Evolutionary conservation across 176 grass and related monocot species (phyloP).

Genomic region (Dactylis glomerata): DNA sequence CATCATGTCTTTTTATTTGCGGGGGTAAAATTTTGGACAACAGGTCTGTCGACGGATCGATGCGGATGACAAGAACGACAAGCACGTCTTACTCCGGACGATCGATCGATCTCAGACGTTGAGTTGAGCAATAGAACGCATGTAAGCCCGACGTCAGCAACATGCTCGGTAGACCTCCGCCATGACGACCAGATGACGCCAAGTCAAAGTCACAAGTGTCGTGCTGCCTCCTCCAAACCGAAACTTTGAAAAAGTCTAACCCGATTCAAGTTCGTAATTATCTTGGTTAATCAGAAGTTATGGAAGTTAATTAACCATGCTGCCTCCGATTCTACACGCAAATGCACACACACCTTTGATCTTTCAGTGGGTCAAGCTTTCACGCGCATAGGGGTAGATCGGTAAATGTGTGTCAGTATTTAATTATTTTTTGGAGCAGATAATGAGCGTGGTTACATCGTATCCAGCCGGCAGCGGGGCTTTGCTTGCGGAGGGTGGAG

Average conservation of each 20-base stretch:
- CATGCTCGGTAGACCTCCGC: neutral
- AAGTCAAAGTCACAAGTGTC: constrained; percentile 1
- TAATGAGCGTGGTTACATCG: neutral
- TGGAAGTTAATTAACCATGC: neutral
- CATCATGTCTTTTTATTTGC: neutral
- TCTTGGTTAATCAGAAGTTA: neutral
- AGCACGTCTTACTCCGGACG: neutral
- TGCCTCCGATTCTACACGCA: neutral
- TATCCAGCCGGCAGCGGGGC: neutral
- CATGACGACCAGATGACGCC: constrained; percentile 7
- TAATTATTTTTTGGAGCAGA: neutral
- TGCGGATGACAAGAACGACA: neutral
- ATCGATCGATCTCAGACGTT: neutral
- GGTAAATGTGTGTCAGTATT: neutral
- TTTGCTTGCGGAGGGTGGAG: neutral
- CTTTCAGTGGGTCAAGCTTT: neutral
- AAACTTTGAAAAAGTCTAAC: neutral
- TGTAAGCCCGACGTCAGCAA: neutral
- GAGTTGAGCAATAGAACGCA: neutral
- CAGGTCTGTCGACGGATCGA: neutral
- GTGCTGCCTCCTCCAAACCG: neutral
- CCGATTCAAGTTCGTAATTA: neutral
- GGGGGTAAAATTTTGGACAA: too few species aligned
- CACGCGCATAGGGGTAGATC: neutral
- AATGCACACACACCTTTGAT: neutral